Base-by-base conservation (phyloP, 768 basidiomycete species). In the Lactarius tabidus region DNA sequence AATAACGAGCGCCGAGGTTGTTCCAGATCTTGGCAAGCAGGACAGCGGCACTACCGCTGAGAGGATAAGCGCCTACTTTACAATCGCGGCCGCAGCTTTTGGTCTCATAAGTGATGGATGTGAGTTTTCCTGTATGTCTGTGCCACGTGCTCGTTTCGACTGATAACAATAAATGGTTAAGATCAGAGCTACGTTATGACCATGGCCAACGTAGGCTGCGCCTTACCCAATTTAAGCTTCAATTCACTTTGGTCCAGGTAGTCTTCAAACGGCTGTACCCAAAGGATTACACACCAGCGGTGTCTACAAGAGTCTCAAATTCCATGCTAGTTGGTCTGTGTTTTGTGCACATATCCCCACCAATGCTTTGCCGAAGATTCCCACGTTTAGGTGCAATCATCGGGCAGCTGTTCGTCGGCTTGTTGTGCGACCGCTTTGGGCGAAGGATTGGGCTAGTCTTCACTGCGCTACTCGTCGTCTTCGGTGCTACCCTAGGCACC, bases 361-460 rank as follows among this genome's bases (percentile, higher is more conserved):
- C 48, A 26, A 23, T 15, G 12, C 14, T 36, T 64, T 43, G 17
- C 20, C 36, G 18, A 48, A 9, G 48, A 59, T 67, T 51, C 57
- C 53, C 33, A 15, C 53, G 45, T 60, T 10, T 64, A 85, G 87
- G 87, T 41, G 86, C 84, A 52, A 80, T 87, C 66, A 74, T 86
- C 43, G 85, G 86, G 23, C 86, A 88, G 69, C 56, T 88, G 31
- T 61, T 79, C 45, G 85, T 90, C 41, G 90, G 90, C 15, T 70
- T 89, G 28, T 73, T 89, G n/a, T 90, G 88, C 69, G 90, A 91
- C 72, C 79, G 85, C 58, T 71, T 87, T 31, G 90, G 90, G n/a
- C 79, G 90, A 57, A 91, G 90, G 72, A 82, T 83, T n/a, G 89
- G 88, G 20, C 81, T 91, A 58, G 83, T 90, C 23, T 72, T 79